These are phyloP conservation scores for Fusarium sp. DNA, from an alignment of 2,329 filamentous ascomycete genomes.

Conservation along the genomic window DNA sequence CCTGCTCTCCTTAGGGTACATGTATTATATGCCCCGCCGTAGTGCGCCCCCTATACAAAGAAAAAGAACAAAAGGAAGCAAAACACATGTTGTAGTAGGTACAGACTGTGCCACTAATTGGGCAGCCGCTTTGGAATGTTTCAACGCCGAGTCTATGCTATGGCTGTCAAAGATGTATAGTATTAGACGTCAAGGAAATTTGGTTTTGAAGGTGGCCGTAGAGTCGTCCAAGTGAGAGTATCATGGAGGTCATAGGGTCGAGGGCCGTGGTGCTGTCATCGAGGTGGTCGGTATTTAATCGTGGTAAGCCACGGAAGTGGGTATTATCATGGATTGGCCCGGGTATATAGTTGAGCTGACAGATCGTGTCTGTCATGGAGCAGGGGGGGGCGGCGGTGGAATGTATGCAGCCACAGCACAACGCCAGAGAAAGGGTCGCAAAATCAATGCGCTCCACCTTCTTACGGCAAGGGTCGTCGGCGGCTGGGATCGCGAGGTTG, in stretches of 20 bases:
- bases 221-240: constrained; percentile 42
- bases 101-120: constrained; percentile 38
- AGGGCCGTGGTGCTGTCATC: constrained; percentile 41
- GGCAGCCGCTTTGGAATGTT: constrained; percentile 34
- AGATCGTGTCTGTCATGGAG: constrained; percentile 5
- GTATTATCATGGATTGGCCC: constrained; percentile 17
- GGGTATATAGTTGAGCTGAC: constrained; percentile 1
- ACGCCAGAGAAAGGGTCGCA: constrained; percentile 25
- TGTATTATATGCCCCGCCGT: constrained; percentile 35
- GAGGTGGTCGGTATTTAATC: constrained; percentile 36
- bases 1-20: constrained; percentile 37
- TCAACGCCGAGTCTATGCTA: constrained; percentile 50
- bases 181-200: constrained; percentile 45
- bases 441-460: constrained; percentile 25
- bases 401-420: constrained; percentile 11
- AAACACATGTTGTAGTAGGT: constrained; percentile 42
- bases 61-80: constrained; percentile 37
- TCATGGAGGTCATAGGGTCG: constrained; percentile 33
- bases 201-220: constrained; percentile 31
- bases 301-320: constrained; percentile 29
- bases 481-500: constrained; percentile 58
- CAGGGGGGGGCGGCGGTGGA: constrained; percentile 3
- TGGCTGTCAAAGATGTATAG: constrained; percentile 42
- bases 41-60: constrained; percentile 44
- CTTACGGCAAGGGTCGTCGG: constrained; percentile 50